Evolutionary conservation across 2,329 filamentous ascomycete genomes (phyloP).

Genomic region (Arthrocladium fulminans): DNA sequence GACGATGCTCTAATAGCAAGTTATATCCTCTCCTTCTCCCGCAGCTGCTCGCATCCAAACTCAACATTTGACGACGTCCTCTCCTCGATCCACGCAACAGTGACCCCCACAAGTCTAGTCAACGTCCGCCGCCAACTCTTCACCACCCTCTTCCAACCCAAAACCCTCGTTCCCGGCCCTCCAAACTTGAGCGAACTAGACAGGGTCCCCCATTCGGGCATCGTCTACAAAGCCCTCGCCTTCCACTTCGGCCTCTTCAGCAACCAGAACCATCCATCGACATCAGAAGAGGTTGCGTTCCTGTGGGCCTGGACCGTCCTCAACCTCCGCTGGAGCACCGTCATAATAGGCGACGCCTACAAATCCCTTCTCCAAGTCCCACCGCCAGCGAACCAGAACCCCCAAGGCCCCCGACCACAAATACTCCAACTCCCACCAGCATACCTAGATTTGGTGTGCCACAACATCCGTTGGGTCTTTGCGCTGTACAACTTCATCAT

Average conservation of each 20-base stretch:
- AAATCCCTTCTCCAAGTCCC: neutral
- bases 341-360: constrained; percentile 1
- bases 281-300: constrained; percentile 9
- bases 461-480: constrained; percentile 69
- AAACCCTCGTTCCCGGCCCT: constrained; percentile 28
- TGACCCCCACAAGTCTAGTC: constrained; percentile 45
- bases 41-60: constrained; percentile 37
- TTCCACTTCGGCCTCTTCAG: constrained; percentile 18
- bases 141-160: constrained; percentile 58
- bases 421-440: constrained; percentile 38
- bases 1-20: constrained; percentile 54
- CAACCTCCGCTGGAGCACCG: constrained; percentile 13
- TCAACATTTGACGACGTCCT: constrained; percentile 62
- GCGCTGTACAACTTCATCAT: constrained; percentile 53
- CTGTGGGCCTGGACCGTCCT: constrained; percentile 22
- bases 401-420: neutral
- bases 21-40: constrained; percentile 47
- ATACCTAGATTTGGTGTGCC: constrained; percentile 61
- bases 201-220: constrained; percentile 61
- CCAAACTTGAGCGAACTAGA: constrained; percentile 50
- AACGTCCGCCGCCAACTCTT: constrained; percentile 48
- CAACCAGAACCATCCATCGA: neutral
- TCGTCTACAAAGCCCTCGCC: constrained; percentile 61
- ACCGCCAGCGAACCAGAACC: constrained; percentile 13
- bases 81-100: constrained; percentile 51